Evolutionary conservation across 441 rosid species (phyloP).

Genomic region (Gossypium lobatum): DNA sequence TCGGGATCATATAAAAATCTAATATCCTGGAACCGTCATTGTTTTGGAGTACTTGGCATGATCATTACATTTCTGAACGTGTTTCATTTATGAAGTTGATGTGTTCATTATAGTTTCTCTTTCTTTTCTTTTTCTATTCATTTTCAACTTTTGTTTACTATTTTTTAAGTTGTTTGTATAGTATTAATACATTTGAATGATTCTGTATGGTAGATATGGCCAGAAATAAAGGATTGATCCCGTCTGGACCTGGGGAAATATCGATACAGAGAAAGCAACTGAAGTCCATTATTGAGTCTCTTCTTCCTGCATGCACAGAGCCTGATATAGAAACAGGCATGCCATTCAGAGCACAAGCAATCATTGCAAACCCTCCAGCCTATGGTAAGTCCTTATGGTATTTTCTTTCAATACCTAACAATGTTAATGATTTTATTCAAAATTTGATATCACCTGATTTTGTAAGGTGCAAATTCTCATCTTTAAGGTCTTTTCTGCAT

Average conservation of each 20-base stretch:
- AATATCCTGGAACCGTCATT: neutral
- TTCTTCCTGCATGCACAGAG: constrained; percentile 92
- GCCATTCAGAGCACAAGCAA: constrained; percentile 89
- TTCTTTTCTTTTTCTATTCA: neutral
- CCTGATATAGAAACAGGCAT: constrained; percentile 72
- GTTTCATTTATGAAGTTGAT: constrained; percentile 13
- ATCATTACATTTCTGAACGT: neutral
- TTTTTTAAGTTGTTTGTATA: neutral
- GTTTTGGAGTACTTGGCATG: neutral
- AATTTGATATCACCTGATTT: neutral
- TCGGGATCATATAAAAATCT: neutral
- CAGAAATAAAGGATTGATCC: constrained; percentile 93
- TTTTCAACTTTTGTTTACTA: neutral
- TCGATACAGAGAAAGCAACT: constrained; percentile 78
- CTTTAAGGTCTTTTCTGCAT: constrained; percentile 1
- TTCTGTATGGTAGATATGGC: constrained; percentile 63
- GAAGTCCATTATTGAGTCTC: constrained; percentile 91
- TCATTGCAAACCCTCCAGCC: constrained; percentile 97
- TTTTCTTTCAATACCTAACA: neutral
- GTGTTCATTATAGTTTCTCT: neutral
- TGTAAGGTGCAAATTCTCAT: neutral
- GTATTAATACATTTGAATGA: neutral
- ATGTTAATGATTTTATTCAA: neutral
- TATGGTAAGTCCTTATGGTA: constrained; percentile 49
- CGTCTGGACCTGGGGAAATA: constrained; percentile 95